These are phyloP conservation scores for Xylaria sp. DNA, from an alignment of 2,329 filamentous ascomycete species.

Conservation along the genomic window DNA sequence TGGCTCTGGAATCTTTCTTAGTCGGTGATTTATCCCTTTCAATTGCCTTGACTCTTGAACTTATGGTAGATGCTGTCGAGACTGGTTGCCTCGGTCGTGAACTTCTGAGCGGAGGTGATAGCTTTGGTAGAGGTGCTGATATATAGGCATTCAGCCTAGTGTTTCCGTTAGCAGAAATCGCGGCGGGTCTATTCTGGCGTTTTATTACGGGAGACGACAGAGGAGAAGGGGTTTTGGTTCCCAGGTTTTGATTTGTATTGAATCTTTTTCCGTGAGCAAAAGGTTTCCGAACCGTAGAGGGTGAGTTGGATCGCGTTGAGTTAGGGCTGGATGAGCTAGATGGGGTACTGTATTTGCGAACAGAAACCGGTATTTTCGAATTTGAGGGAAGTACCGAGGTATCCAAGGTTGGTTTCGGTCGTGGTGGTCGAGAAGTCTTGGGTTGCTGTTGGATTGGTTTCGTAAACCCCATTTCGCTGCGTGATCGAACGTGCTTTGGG, in stretches of 20 bases:
- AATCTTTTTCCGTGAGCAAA: slow-evolving; percentile 56
- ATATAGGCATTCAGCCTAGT: slow-evolving; percentile 78
- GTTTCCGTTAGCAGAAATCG: slow-evolving; percentile 63
- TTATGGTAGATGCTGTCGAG: slow-evolving; percentile 77
- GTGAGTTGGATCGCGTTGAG: slow-evolving; percentile 68
- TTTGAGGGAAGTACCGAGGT: slow-evolving; percentile 47
- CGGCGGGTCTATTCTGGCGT: slow-evolving; percentile 54
- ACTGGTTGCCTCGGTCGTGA: slow-evolving; percentile 84
- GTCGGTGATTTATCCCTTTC: slow-evolving; percentile 65
- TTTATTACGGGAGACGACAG: slow-evolving; percentile 51
- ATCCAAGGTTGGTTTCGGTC: slow-evolving; percentile 52
- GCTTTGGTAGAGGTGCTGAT: slow-evolving; percentile 74
- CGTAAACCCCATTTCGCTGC: slow-evolving; percentile 68
- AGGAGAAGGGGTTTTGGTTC: slow-evolving; percentile 59
- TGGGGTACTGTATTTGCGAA: slow-evolving; percentile 58
- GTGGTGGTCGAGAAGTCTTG: slow-evolving; percentile 49
- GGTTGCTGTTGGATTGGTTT: slow-evolving; percentile 49
- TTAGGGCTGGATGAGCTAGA: slow-evolving; percentile 61
- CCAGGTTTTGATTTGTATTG: slow-evolving; percentile 49
- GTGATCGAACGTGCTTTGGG: slow-evolving; percentile 62
- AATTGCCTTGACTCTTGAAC: slow-evolving; percentile 73
- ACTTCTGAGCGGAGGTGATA: slow-evolving; percentile 82
- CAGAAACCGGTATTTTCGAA: slow-evolving; percentile 61
- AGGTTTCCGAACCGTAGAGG: slow-evolving; percentile 58
- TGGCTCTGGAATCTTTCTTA: slow-evolving; percentile 48